Percentiles rank a stretch among this genome's conserved stretches.
phyloP scores from a whole-genome alignment of 2,329 filamentous ascomycete species.

The Stagonosporopsis rhizophila region DNA sequence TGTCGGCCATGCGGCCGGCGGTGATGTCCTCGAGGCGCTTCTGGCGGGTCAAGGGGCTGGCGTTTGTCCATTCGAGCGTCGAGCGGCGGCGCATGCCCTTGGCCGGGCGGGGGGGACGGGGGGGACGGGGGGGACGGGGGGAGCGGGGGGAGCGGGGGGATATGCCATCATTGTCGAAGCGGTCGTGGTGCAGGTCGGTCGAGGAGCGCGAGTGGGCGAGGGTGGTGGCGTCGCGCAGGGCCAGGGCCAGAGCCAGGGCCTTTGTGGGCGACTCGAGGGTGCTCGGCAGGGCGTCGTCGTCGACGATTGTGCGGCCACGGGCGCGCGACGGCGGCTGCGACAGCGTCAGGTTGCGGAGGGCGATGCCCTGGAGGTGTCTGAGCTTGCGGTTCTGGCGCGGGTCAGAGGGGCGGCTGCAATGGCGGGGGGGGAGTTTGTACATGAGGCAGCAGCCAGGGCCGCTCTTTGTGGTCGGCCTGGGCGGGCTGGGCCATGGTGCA shows the following conservation, averaged over 20 bases:
- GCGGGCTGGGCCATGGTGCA: too few relatives aligned
- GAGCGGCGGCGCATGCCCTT: constrained; percentile 60
- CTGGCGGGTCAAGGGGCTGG: constrained; percentile 69
- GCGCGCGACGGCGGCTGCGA: constrained; percentile 54
- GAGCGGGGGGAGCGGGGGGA: too few relatives aligned
- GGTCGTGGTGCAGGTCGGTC: too few relatives aligned
- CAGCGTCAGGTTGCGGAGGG: constrained; percentile 85
- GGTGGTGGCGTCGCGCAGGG: too few relatives aligned
- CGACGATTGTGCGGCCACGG: constrained; percentile 67
- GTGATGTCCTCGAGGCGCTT: constrained; percentile 77
- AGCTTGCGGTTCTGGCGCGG: constrained; percentile 77
- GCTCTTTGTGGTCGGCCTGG: too few relatives aligned
- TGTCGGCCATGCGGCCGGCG: constrained; percentile 77
- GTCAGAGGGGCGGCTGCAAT: not conserved
- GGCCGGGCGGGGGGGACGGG: constrained; percentile 42
- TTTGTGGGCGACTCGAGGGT: constrained; percentile 71
- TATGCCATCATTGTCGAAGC: too few relatives aligned
- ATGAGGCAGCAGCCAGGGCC: constrained; percentile 49
- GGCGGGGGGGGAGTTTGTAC: constrained; percentile 25
- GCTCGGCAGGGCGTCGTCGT: constrained; percentile 77
- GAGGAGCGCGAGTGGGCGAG: too few relatives aligned
- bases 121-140: too few relatives aligned
- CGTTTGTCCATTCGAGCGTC: constrained; percentile 69
- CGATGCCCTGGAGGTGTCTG: constrained; percentile 85
- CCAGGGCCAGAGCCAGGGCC: too few relatives aligned